phyloP scores from a whole-genome alignment of 2,329 filamentous ascomycete genomes.

The Chrysoporthe cubensis region DNA sequence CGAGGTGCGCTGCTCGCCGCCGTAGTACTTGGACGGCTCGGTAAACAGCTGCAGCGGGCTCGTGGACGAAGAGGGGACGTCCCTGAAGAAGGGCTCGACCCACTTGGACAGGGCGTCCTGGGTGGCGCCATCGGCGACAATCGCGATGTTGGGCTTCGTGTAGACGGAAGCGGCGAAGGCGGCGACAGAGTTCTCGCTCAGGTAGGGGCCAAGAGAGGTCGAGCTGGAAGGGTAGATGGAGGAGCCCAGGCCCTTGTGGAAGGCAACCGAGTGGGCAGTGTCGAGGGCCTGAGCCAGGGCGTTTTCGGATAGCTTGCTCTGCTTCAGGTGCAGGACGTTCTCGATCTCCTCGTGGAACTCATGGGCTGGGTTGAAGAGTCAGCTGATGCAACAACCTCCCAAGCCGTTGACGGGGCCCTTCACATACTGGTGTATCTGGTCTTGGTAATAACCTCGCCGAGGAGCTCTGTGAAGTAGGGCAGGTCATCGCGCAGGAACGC shows the following conservation, averaged over 20 bases:
- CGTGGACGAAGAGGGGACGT: conserved; percentile 59
- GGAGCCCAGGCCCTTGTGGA: conserved; percentile 89
- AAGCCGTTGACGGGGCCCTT: conserved; percentile 22
- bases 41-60: conserved; percentile 60
- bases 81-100: conserved; percentile 90
- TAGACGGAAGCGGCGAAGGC: conserved; percentile 80
- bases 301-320: conserved; percentile 71
- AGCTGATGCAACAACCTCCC: conserved; percentile 28
- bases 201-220: conserved; percentile 76
- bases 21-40: conserved; percentile 81
- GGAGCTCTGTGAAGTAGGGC: conserved; percentile 94
- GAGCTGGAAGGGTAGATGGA: conserved; percentile 74
- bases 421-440: conserved; percentile 83
- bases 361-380: conserved; percentile 62
- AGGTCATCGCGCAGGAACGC: conserved; percentile 96
- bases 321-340: conserved; percentile 74
- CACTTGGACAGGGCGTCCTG: conserved; percentile 80
- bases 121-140: conserved; percentile 87
- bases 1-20: conserved; percentile 89
- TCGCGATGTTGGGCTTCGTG: conserved; percentile 85
- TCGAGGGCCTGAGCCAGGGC: conserved; percentile 75
- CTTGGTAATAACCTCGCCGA: conserved; percentile 86
- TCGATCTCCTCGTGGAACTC: conserved; percentile 90
- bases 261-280: conserved; percentile 82
- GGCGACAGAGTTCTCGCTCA: conserved; percentile 75